Evolutionary conservation across 495 filamentous ascomycete genomes (phyloP).

Genomic region (Antarctomyces pellizariae): DNA sequence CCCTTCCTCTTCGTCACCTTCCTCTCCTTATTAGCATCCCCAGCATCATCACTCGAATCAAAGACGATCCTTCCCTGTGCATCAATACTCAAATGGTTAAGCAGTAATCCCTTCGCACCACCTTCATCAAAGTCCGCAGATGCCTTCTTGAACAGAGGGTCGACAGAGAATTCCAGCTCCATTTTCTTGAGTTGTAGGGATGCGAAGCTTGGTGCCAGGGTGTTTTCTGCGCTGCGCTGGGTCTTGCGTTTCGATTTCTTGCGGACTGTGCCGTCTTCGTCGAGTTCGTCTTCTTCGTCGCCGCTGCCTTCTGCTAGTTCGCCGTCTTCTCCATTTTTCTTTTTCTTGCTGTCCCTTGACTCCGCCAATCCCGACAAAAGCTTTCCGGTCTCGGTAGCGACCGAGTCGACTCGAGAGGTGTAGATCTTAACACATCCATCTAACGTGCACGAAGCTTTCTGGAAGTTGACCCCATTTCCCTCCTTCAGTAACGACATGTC

Average conservation of each 20-base stretch:
- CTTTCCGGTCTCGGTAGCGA: conserved; percentile 92
- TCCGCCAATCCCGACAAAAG: conserved; percentile 87
- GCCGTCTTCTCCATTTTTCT: conserved; percentile 34
- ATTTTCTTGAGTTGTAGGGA: conserved; percentile 88
- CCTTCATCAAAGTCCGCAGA: conserved; percentile 97
- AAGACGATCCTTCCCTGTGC: conserved; percentile 82
- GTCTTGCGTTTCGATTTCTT: conserved; percentile 49
- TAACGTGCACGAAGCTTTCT: conserved; percentile 91
- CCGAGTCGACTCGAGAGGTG: conserved; percentile 92
- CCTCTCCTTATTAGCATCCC: conserved; percentile 28
- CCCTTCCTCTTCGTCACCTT: conserved; percentile 18
- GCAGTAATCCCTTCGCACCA: conserved; percentile 79
- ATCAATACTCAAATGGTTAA: conserved; percentile 93
- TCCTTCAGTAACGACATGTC: conserved; percentile 96
- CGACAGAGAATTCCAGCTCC: conserved; percentile 89
- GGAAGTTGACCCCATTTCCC: conserved; percentile 93
- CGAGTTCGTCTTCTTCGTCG: conserved; percentile 54
- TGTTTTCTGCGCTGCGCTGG: conserved; percentile 76
- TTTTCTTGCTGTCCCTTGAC: conserved; percentile 56
- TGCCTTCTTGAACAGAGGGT: conserved; percentile 95
- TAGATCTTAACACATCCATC: conserved; percentile 99
- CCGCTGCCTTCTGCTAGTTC: conserved; percentile 43
- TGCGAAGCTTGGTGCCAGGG: conserved; percentile 67
- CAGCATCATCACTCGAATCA: conserved; percentile 83
- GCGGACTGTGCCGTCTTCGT: conserved; percentile 49